Conservation (phyloP, 2,329 filamentous ascomycete genomes). For the Boeremia exigua region DNA sequence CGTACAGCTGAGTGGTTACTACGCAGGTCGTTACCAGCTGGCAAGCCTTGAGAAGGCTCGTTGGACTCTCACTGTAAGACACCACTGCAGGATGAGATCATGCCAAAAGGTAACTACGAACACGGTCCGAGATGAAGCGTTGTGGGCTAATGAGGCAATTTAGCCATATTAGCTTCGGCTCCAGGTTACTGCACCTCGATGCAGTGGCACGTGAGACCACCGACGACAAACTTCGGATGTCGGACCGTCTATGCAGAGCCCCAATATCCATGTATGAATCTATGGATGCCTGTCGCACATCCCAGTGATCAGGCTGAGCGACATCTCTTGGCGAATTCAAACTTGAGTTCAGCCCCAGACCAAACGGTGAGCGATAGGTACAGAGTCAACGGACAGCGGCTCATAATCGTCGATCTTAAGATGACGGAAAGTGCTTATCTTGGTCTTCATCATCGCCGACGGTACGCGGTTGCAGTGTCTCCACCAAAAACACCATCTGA, state of each 20-base stretch:
- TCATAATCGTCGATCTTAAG: not conserved
- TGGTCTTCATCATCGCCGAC: not conserved
- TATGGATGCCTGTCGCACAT: slow-evolving; percentile 10
- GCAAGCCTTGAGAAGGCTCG: not conserved
- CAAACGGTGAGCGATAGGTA: not conserved
- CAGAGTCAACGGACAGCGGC: too few relatives aligned
- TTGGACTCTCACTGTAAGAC: not conserved
- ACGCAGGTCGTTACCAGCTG: not conserved
- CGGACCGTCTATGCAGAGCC: slow-evolving; percentile 14
- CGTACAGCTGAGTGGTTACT: not conserved
- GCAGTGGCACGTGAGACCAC: slow-evolving; percentile 15
- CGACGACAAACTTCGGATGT: slow-evolving; percentile 12
- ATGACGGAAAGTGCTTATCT: not conserved
- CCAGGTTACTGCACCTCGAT: slow-evolving; percentile 14
- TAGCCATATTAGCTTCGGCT: slow-evolving; percentile 21
- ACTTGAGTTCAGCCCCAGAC: slow-evolving; percentile 6
- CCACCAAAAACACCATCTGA: slow-evolving; percentile 5
- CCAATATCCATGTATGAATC: slow-evolving; percentile 17
- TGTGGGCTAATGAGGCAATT: slow-evolving; percentile 16
- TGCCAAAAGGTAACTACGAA: not conserved
- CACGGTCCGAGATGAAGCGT: slow-evolving; percentile 5
- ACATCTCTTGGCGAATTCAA: slow-evolving; percentile 4
- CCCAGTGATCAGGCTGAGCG: not conserved
- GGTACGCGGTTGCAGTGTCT: slow-evolving; percentile 1
- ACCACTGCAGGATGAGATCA: slow-evolving; percentile 11